These are phyloP conservation scores for Botrytis elliptica DNA, from an alignment of 2,329 filamentous ascomycete species.

Conservation along the genomic window DNA sequence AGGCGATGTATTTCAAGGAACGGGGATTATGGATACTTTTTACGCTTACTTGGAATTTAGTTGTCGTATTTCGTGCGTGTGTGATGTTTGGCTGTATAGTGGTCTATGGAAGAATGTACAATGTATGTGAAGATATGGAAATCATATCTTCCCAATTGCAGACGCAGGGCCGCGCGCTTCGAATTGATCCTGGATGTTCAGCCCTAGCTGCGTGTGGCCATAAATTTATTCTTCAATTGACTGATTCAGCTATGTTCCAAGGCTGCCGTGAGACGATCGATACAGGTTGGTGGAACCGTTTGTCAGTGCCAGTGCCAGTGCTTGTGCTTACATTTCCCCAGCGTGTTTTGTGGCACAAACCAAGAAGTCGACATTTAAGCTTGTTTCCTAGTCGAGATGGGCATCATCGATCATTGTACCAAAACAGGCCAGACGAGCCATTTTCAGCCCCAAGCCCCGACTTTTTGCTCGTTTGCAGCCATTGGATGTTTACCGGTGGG, in stretches of 20 bases:
- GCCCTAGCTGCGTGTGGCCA: constrained; percentile 17
- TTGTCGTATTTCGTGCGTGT: background rate
- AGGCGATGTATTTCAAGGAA: background rate
- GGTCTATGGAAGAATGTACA: background rate
- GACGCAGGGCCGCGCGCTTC: constrained; percentile 22
- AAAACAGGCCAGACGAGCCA: constrained; percentile 20
- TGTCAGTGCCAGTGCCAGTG: background rate
- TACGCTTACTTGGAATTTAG: background rate
- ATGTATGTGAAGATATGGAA: background rate
- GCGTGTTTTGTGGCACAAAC: constrained; percentile 3
- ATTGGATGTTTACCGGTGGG: background rate
- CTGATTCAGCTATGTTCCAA: constrained; percentile 19
- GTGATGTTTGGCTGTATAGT: constrained; percentile 4
- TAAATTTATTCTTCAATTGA: background rate
- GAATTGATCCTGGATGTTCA: constrained; percentile 9
- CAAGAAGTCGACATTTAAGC: constrained; percentile 16
- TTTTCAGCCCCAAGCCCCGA: constrained; percentile 20
- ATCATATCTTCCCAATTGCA: background rate
- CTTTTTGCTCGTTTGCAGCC: background rate
- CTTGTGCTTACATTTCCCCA: constrained; percentile 10
- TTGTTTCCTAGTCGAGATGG: constrained; percentile 16
- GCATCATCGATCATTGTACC: background rate
- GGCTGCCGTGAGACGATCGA: constrained; percentile 6
- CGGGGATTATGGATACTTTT: background rate
- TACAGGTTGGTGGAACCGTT: constrained; percentile 16